A percentile compares a stretch with the other conserved stretches of the same genome.
phyloP scores from a whole-genome alignment of 768 basidiomycete species.

The Rubroboletus satanas region DNA sequence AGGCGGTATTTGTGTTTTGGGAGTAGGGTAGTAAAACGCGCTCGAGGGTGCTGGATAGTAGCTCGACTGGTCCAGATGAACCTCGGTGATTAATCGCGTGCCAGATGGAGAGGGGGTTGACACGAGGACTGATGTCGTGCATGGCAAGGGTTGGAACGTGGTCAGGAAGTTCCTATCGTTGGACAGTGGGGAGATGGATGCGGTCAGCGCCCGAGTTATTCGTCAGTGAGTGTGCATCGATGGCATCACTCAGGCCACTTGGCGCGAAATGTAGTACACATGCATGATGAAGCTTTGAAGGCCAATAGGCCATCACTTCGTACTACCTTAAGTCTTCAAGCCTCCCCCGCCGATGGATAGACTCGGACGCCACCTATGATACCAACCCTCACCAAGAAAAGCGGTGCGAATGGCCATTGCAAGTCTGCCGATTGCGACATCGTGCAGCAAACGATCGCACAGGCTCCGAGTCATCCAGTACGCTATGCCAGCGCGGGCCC shows the following conservation, averaged over 20 bases:
- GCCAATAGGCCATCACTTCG: too few species aligned
- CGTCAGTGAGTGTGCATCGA: not conserved
- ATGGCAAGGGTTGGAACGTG: constrained; percentile 14
- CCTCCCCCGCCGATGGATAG: not conserved
- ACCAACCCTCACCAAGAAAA: not conserved
- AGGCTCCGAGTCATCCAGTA: not conserved
- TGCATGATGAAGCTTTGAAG: not conserved
- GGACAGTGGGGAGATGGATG: not conserved
- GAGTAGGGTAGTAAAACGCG: not conserved
- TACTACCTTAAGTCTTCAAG: too few species aligned
- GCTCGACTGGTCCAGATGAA: constrained; percentile 14
- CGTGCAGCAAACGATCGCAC: constrained; percentile 2
- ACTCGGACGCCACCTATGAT: not conserved
- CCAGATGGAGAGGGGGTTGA: not conserved
- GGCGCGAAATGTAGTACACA: not conserved
- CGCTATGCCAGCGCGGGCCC: not conserved
- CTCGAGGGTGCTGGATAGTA: not conserved
- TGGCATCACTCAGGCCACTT: not conserved
- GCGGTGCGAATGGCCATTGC: not conserved
- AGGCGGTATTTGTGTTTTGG: constrained; percentile 16
- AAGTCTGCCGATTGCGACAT: not conserved
- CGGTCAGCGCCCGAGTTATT: not conserved
- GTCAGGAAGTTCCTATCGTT: constrained; percentile 4
- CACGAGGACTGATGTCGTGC: constrained; percentile 14
- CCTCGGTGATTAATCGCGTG: constrained; percentile 23